phyloP scores from a whole-genome alignment of 108 stramenopile genomes.

The Skeletonema costatum region DNA sequence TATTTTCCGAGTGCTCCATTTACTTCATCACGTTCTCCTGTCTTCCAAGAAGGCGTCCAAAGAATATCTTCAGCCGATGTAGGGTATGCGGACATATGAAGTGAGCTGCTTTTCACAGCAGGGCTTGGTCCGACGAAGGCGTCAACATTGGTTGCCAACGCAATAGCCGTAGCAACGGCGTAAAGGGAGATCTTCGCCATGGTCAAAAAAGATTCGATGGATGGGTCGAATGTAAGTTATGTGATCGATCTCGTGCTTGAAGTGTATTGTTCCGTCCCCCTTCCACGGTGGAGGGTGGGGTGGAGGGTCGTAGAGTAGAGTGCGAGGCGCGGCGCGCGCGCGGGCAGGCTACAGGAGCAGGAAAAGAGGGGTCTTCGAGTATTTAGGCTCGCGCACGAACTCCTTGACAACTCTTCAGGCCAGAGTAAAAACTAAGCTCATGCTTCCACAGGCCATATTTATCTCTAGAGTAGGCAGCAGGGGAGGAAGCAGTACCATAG shows the following conservation, averaged over 20 bases:
- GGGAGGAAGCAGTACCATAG: too few species aligned
- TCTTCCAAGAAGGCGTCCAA: constrained; percentile 89
- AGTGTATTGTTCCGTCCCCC: background rate
- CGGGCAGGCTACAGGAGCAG: too few species aligned
- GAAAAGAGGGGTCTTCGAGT: too few species aligned
- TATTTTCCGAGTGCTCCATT: constrained; percentile 79
- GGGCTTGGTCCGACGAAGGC: constrained; percentile 35
- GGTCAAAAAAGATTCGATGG: background rate
- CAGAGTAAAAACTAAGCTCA: too few species aligned
- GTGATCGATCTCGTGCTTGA: background rate
- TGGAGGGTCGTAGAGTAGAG: too few species aligned
- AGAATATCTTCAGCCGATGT: constrained; percentile 61
- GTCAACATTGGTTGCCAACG: constrained; percentile 42
- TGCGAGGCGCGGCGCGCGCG: too few species aligned
- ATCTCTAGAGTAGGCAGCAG: too few species aligned
- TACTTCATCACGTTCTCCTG: constrained; percentile 76
- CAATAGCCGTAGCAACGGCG: constrained; percentile 40
- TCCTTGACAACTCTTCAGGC: too few species aligned
- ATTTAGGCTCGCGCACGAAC: too few species aligned
- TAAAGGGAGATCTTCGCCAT: constrained; percentile 33
- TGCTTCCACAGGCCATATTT: too few species aligned
- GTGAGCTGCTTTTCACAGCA: background rate
- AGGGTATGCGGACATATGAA: constrained; percentile 33
- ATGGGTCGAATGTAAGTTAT: background rate
- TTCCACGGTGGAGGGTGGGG: background rate